Evolutionary conservation across 169 alveolate species (phyloP).

Genomic region (Neospora caninum): DNA sequence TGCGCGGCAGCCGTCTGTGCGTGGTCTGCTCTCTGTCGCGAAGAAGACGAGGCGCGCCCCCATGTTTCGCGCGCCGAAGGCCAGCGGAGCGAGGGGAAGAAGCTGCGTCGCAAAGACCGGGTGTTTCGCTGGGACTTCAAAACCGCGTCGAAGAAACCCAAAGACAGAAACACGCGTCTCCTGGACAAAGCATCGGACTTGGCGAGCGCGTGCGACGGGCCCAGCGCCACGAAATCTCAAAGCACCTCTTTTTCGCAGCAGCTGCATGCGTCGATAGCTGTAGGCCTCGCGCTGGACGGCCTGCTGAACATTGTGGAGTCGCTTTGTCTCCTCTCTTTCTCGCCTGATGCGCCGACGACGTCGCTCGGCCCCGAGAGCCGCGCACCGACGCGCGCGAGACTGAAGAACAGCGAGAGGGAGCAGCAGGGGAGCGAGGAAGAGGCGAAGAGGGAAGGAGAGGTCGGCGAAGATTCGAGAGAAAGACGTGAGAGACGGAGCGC

Average conservation of each 20-base stretch:
- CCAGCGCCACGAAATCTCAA: background rate
- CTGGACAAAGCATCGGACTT: background rate
- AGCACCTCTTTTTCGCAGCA: background rate
- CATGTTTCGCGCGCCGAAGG: too few species aligned
- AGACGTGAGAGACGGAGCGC: background rate
- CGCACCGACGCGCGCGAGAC: background rate
- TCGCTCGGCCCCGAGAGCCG: background rate
- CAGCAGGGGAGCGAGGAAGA: background rate
- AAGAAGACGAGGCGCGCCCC: background rate
- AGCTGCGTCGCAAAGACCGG: background rate
- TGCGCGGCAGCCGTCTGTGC: background rate
- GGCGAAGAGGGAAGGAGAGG: background rate
- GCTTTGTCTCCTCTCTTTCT: background rate
- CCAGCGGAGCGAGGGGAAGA: background rate
- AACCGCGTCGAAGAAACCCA: background rate
- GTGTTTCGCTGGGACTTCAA: background rate
- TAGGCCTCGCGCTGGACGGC: constrained; percentile 4
- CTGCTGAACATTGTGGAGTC: constrained; percentile 7
- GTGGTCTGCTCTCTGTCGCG: background rate
- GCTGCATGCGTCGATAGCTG: background rate
- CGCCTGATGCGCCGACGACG: background rate
- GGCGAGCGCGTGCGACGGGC: background rate
- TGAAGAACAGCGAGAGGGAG: background rate
- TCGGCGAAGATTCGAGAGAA: background rate
- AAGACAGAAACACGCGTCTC: background rate